Conservation (phyloP, 495 filamentous ascomycete genomes). For the Coniosporium apollinis region DNA sequence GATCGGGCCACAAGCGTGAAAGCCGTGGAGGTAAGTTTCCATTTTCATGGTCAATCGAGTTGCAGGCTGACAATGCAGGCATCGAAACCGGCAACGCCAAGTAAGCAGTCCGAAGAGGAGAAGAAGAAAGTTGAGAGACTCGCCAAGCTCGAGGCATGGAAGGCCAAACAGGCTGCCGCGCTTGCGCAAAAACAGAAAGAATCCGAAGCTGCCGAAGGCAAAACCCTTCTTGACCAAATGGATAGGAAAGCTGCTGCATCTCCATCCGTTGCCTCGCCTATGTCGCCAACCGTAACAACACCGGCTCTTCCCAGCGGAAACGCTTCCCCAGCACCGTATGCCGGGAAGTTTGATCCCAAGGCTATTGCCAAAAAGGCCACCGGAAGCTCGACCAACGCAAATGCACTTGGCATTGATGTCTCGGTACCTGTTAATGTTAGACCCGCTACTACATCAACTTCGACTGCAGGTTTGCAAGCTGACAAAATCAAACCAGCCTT, state of each 20-base stretch:
- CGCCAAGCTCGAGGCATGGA: slow-evolving; percentile 15
- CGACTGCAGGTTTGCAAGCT: slow-evolving; percentile 28
- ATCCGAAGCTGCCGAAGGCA: slow-evolving; percentile 1
- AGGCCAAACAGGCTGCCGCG: slow-evolving; percentile 8
- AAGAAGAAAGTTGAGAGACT: slow-evolving; percentile 8
- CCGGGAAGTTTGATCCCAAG: slow-evolving; percentile 81
- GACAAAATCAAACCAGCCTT: slow-evolving; percentile 9
- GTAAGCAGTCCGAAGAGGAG: no score
- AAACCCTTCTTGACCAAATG: slow-evolving; percentile 57
- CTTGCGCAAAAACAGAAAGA: slow-evolving; percentile 3
- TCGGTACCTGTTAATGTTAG: slow-evolving; percentile 40
- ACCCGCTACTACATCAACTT: slow-evolving; percentile 26
- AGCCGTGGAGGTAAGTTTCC: slow-evolving; percentile 8
- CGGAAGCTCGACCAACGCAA: slow-evolving; percentile 24
- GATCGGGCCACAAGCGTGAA: slow-evolving; percentile 4
- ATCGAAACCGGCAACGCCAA: neutral
- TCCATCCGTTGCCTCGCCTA: slow-evolving; percentile 35
- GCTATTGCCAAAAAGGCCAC: slow-evolving; percentile 60
- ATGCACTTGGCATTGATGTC: slow-evolving; percentile 44
- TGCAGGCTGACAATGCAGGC: slow-evolving; percentile 7
- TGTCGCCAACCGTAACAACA: slow-evolving; percentile 14
- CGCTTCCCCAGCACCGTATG: slow-evolving; percentile 38
- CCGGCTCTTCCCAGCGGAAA: slow-evolving; percentile 12
- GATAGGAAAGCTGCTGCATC: slow-evolving; percentile 49
- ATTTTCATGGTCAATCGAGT: neutral